phyloP scores from a whole-genome alignment of 768 basidiomycete species.

The Termitomyces sp. region DNA sequence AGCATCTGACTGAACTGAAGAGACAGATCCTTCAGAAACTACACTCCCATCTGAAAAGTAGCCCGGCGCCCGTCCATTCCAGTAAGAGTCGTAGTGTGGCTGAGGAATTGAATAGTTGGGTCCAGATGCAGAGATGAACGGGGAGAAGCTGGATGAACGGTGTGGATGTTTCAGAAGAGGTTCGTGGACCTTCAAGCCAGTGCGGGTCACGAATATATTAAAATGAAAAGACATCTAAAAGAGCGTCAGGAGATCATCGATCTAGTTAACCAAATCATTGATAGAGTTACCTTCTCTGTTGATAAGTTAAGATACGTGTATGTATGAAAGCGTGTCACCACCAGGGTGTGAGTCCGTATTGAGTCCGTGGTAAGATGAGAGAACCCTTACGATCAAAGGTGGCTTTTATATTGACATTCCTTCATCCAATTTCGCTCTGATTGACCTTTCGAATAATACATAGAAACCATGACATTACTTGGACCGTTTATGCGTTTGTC shows the following conservation, averaged over 20 bases:
- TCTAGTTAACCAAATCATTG: not conserved
- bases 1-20: not conserved
- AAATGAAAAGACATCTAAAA: not conserved
- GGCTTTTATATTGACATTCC: not conserved
- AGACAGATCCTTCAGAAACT: not conserved
- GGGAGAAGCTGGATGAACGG: not conserved
- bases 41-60: not conserved
- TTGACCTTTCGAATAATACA: not conserved
- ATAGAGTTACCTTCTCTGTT: not conserved
- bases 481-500: not conserved
- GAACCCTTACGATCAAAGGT: not conserved
- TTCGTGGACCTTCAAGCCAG: not conserved
- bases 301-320: not conserved
- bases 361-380: not conserved
- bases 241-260: not conserved
- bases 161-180: not conserved
- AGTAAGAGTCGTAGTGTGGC: not conserved
- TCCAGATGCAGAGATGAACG: not conserved
- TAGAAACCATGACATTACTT: not conserved
- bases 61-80: not conserved
- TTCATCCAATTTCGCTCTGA: not conserved
- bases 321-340: not conserved
- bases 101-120: not conserved
- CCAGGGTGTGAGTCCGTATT: not conserved
- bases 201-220: not conserved